A percentile compares a stretch with the other conserved stretches of the same genome.
Conservation (phyloP, 805 yeast genomes). For the Sugiyamaella valdiviana region DNA sequence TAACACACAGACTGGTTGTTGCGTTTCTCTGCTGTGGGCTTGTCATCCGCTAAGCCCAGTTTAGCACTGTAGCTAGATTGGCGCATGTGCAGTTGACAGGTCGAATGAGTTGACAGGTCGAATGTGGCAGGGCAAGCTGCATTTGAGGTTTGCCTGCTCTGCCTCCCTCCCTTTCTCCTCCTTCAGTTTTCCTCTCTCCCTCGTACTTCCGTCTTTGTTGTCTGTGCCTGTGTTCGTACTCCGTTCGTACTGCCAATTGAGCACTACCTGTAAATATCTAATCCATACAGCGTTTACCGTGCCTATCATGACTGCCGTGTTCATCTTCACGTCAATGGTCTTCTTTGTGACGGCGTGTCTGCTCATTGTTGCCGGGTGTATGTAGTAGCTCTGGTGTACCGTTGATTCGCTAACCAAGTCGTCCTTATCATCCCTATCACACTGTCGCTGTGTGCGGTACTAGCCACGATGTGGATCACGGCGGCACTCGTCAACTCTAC, state of each 20-base stretch:
- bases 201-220: not conserved
- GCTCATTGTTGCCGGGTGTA: not conserved
- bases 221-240: no score
- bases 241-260: no score
- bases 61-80: no score
- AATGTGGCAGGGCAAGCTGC: not conserved
- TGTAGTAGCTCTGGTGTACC: not conserved
- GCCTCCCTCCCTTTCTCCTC: no score
- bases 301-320: not conserved
- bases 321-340: constrained; percentile 1
- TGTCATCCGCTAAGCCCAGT: no score
- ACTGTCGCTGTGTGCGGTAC: not conserved
- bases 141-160: no score
- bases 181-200: not conserved
- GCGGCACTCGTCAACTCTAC: not conserved
- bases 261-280: no score
- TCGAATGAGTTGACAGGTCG: not conserved
- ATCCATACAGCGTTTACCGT: not conserved
- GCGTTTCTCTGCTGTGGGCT: no score
- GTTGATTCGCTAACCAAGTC: not conserved
- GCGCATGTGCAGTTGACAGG: not conserved
- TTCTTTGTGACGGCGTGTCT: constrained; percentile 1
- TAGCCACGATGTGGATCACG: not conserved
- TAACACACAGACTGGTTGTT: no score
- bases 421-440: not conserved